Evolutionary conservation across 1,284 basidiomycete species (phyloP), one percentile per base, ranked within the genome.

Genomic region (Ceratobasidium sp.): DNA sequence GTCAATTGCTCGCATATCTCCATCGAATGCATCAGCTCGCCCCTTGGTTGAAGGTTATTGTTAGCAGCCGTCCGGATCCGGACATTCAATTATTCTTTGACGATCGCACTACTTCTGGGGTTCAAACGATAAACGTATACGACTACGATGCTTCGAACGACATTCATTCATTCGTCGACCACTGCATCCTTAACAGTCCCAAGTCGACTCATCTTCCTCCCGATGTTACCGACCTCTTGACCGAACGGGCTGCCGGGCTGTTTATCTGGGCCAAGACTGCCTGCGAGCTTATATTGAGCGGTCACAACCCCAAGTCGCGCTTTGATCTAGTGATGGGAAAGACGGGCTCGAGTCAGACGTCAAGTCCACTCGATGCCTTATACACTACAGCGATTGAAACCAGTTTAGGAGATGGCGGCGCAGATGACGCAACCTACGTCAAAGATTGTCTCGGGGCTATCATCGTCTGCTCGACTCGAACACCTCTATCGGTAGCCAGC

Each of bases 231-330:
- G 44, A 49, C 1, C 13, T 7, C 1, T 26, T 74, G 9, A 43
- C 44, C 14, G 21, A 35, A 1, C 9, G 21, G n/a, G 50, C 73
- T 1, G 30, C 43, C 6, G 73, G 62, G 7, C 57, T 61, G 2
- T 74, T 72, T n/a, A 38, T 72, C 13, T 74, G 62, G 70, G 73
- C 70, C 16, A 9, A n/a, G 21, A 74, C 71, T 7, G 70, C 55
- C 14, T 49, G 38, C 26, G 23, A 46, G n/a, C 43, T 59, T n/a
- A 59, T 74, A 11, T 16, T 52, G 3, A 21, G 43, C 7, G 32
- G 21, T 4, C 8, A 44, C 11, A 30, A 54, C 30, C 52, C 66
- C 11, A 11, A 5, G 8, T 9, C 14, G 7, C 61, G 44, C 14
- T 47, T 35, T 7, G 43, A 16, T 14, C 16, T 23, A 23, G 32